phyloP scores from a whole-genome alignment of 2,329 filamentous ascomycete species.

The Pezicula neosporulosa region DNA sequence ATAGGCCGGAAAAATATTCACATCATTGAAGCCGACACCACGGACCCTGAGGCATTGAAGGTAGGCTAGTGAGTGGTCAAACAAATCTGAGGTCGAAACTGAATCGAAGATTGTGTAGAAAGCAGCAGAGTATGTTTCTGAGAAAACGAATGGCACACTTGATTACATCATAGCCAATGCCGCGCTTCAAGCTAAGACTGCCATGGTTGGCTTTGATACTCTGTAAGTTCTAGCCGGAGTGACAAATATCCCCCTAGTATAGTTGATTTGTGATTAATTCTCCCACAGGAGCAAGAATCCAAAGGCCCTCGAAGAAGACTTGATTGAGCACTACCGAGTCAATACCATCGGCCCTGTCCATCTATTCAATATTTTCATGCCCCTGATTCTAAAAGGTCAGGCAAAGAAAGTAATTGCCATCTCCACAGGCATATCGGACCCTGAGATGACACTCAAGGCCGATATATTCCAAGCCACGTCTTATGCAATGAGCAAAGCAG shows the following conservation, averaged over 20 bases:
- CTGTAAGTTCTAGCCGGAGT: slow-evolving; percentile 30
- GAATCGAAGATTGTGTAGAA: slow-evolving; percentile 11
- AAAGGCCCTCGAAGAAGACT: slow-evolving; percentile 32
- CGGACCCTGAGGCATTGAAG: slow-evolving; percentile 12
- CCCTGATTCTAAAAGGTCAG: slow-evolving; percentile 45
- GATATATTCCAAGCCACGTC: slow-evolving; percentile 32
- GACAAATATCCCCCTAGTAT: slow-evolving; percentile 1
- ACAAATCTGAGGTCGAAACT: slow-evolving; percentile 7
- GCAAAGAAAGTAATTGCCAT: slow-evolving; percentile 52
- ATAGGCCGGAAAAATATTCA: slow-evolving; percentile 22
- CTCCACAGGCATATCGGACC: slow-evolving; percentile 43
- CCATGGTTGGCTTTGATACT: slow-evolving; percentile 29
- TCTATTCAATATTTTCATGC: slow-evolving; percentile 48
- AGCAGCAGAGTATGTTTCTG: slow-evolving; percentile 20
- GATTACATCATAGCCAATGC: slow-evolving; percentile 53
- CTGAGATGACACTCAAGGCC: slow-evolving; percentile 35
- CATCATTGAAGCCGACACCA: slow-evolving; percentile 15
- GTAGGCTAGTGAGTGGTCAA: slow-evolving; percentile 9
- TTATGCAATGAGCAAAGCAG: slow-evolving; percentile 50
- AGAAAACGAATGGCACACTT: slow-evolving; percentile 36
- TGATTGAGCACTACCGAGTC: slow-evolving; percentile 32
- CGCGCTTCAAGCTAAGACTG: slow-evolving; percentile 28
- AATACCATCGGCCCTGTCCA: slow-evolving; percentile 53
- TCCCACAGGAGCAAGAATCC: slow-evolving; percentile 17
- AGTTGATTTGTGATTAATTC: slow-evolving; percentile 8